Base-by-base conservation (phyloP, 805 yeast species). In the Kodamaea kakaduensis region DNA sequence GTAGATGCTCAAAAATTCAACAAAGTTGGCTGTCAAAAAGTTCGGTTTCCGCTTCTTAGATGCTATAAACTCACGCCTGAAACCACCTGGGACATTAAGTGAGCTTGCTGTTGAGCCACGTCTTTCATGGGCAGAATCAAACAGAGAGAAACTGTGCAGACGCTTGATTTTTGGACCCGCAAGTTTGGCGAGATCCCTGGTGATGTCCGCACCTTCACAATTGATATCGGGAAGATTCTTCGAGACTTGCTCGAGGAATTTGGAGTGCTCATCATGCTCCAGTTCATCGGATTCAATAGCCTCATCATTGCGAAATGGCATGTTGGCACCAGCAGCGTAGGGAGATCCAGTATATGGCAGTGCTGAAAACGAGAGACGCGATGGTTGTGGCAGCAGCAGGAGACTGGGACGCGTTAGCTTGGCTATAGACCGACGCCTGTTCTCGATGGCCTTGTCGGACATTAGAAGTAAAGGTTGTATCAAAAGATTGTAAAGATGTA, bases 81-180 rank as follows among this genome's bases (percentile, higher is more conserved):
- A 84, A 0, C 93, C 94, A 34, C 93, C 93, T 0, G 94, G 94
- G 8, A 84, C 80, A 44, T 82, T 77, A 27, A 84, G 54, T 1
- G 78, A 77, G 36, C 84, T 74, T 0, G 89, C 90, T 9, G 69
- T 61, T 0, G 87, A 78, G 9, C 76, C 77, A 32, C 84, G 61
- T 47, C 88, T 64, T 7, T 50, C 50, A 16, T 25, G 16, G 10
- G 58, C 52, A 2, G 60, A 46, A 6, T 12, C 16, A 7, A 24
- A 22, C 8, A 58, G 52, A 3, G 61, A 48, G 16, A 52, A 47
- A 21, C 63, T 56, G 25, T 29, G 42, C 19, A 38, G 35, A 6
- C 46, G 29, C 10, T 40, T 17, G 26, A 32, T 23, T 4, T 12
- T 20, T n/a, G 40, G 23, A 10, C 36, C 39, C 23, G 38, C 28